Evolutionary conservation across 2,329 filamentous ascomycete genomes (phyloP), one percentile per base, ranked within the genome.

Genomic region (Monilinia aucupariae): DNA sequence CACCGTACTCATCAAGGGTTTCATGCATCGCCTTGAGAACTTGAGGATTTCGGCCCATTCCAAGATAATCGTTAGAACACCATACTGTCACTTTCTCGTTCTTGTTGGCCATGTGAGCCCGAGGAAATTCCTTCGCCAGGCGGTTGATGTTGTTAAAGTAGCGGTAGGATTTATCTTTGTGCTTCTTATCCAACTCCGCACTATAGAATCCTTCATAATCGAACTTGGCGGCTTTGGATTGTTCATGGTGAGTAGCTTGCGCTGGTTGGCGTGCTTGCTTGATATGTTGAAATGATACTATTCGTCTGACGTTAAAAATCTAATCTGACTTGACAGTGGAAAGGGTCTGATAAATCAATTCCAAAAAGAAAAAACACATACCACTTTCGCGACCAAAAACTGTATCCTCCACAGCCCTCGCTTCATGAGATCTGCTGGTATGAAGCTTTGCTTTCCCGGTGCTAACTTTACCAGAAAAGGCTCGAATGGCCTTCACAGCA

Each of bases 61-160:
- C 94, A 22, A 99, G 85, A 76, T 99, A 99, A 76, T 99, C 94
- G 74, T 99, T 99, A 74, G 93, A 96, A 81, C 94, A 99, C 94
- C 94, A 99, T 30, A 99, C 94, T 1, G 93, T 96, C 64, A 99
- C 94, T 60, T 86, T 86, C 69, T 97, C 91, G 64, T 93, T 87
- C 73, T 85, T 84, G 64, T 82, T 86, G 20, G 90, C 84, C 82
- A 96, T 96, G 77, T 99, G 94, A 52, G 94, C 94, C 68, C 90
- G 90, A 37, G 94, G 94, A 67, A 99, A 99, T 68, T 97, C 91
- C 79, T 94, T 91, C 69, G 94, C 94, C 65, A 99, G 83, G 43
- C 94, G 92, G 75, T 99, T 99, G 85, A 99, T 99, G 81, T 99
- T 99, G 83, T 99, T 99, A 82, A 99, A 99, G 81, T 97, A 97